A percentile compares a stretch with the other conserved stretches of the same genome.
These are phyloP conservation scores for Claviceps maximensis DNA, from an alignment of 2,329 filamentous ascomycete species.

Conservation along the genomic window DNA sequence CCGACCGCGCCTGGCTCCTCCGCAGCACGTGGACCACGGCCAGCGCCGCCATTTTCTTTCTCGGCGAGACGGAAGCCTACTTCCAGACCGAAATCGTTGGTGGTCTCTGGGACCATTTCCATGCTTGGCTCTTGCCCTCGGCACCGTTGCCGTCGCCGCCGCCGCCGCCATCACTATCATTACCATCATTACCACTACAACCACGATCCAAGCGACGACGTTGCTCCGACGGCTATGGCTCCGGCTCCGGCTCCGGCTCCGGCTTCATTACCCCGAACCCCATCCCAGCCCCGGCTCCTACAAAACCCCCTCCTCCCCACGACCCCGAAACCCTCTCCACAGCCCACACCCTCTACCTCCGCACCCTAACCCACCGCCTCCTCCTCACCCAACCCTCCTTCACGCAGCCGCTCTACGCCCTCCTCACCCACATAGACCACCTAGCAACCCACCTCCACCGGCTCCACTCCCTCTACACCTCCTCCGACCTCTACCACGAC, in stretches of 20 bases:
- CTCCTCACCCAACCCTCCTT: constrained; percentile 52
- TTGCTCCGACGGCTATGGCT: not conserved
- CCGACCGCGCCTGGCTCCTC: constrained; percentile 51
- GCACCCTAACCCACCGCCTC: constrained; percentile 50
- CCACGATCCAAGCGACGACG: not conserved
- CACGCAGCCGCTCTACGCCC: constrained; percentile 49
- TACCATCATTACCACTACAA: not conserved
- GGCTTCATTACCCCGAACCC: not conserved
- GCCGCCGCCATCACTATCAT: not conserved
- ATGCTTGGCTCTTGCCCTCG: constrained; percentile 52
- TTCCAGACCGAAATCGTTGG: constrained; percentile 82
- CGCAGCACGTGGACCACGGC: constrained; percentile 82
- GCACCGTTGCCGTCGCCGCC: not conserved
- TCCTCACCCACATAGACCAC: constrained; percentile 66
- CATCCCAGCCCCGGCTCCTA: not conserved
- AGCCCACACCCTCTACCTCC: constrained; percentile 67
- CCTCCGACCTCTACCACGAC: constrained; percentile 68
- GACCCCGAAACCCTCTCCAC: constrained; percentile 76
- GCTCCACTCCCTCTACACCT: constrained; percentile 62
- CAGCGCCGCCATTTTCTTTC: constrained; percentile 75
- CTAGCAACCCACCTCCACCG: constrained; percentile 66
- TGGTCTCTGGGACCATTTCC: constrained; percentile 68
- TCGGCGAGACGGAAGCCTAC: constrained; percentile 77
- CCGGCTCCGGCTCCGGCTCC: not conserved
- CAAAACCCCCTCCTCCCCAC: constrained; percentile 24